Conservation (phyloP, 75 land plant species). For the Ceratopteris richardii region DNA sequence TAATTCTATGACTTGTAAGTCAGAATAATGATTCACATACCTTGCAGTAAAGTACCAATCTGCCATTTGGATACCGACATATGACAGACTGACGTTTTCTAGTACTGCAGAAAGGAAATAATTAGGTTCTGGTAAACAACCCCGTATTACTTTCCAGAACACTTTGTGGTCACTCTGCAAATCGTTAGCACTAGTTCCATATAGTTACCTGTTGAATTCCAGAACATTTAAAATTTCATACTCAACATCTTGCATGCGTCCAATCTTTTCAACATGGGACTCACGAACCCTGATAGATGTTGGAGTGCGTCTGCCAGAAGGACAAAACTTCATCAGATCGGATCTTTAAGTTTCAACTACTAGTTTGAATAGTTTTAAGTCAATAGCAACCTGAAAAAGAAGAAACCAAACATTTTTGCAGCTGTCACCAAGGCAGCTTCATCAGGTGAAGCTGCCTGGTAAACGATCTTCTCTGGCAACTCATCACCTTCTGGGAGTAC, state of each 20-base stretch:
- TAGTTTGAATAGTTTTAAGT: slow-evolving; percentile 1
- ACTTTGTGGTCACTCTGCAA: too few species aligned
- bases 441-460: slow-evolving; percentile 99
- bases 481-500: slow-evolving; percentile 98
- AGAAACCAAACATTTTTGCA: slow-evolving; percentile 95
- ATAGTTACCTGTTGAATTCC: slow-evolving; percentile 95
- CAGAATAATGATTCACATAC: slow-evolving; percentile 21
- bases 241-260: slow-evolving; percentile 61
- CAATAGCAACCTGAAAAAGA: slow-evolving; percentile 62
- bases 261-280: slow-evolving; percentile 91
- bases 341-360: not conserved
- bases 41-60: slow-evolving; percentile 92
- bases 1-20: too few species aligned
- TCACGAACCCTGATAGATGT: slow-evolving; percentile 86
- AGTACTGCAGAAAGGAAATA: slow-evolving; percentile 33
- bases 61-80: slow-evolving; percentile 87
- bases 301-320: slow-evolving; percentile 72
- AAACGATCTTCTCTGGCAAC: slow-evolving; percentile 73
- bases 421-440: slow-evolving; percentile 96
- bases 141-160: too few species aligned
- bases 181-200: too few species aligned
- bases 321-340: not conserved
- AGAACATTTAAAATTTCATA: slow-evolving; percentile 97
- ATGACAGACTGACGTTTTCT: slow-evolving; percentile 98
- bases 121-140: too few species aligned